A percentile compares a stretch with the other conserved stretches of the same genome.
Conservation (phyloP, 495 filamentous ascomycete genomes). For the Emericellopsis terricola region DNA sequence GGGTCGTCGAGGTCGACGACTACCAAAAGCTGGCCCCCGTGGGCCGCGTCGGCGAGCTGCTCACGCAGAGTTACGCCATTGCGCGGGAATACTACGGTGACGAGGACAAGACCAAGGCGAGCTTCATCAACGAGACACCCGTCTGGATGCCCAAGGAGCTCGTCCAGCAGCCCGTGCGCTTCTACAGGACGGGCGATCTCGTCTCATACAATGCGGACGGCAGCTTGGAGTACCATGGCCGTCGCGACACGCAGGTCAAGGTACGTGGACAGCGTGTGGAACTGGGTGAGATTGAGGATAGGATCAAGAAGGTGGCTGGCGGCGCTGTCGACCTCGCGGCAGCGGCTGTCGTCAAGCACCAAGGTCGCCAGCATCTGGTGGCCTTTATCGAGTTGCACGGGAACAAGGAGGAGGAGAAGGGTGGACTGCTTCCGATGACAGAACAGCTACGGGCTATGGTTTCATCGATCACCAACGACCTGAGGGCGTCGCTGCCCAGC, state of each 20-base stretch:
- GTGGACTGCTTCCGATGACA: too few species aligned
- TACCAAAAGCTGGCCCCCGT: conserved; percentile 32
- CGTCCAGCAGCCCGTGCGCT: conserved; percentile 5
- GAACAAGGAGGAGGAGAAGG: too few species aligned
- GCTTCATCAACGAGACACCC: conserved; percentile 28
- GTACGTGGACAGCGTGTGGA: conserved; percentile 1
- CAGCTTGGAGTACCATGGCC: conserved; percentile 9
- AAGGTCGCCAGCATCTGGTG: too few species aligned
- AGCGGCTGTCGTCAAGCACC: too few species aligned
- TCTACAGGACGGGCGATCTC: conserved; percentile 31
- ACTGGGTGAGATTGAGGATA: not conserved
- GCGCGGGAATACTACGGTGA: conserved; percentile 26
- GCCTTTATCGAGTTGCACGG: too few species aligned
- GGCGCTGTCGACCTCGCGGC: too few species aligned
- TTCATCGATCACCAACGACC: conserved; percentile 14
- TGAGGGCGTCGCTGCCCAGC: conserved; percentile 14
- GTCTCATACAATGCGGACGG: conserved; percentile 5
- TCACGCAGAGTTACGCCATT: conserved; percentile 36
- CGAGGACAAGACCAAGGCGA: conserved; percentile 15
- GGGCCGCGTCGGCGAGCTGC: conserved; percentile 37
- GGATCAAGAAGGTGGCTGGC: too few species aligned
- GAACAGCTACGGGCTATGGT: conserved; percentile 10
- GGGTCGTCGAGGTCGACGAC: conserved; percentile 36
- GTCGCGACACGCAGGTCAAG: too few species aligned
- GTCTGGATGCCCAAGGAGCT: conserved; percentile 17